Evolutionary conservation across 2,329 filamentous ascomycete species (phyloP).

Genomic region (Bipolaris cookei): DNA sequence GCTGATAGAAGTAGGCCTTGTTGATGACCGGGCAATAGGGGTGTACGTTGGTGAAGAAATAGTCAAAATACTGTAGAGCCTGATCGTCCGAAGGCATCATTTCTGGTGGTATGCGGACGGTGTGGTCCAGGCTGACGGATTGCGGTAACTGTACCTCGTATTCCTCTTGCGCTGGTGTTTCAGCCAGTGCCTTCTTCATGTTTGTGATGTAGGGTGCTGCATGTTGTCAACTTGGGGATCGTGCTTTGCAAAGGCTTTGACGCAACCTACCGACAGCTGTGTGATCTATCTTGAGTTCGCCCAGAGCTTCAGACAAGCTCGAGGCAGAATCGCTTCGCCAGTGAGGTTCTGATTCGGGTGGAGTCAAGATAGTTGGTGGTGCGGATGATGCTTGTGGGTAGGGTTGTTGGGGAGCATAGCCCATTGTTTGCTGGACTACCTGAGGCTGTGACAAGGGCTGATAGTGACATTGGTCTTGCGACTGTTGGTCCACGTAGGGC

Average conservation of each 20-base stretch:
- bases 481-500: conserved; percentile 42
- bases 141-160: conserved; percentile 73
- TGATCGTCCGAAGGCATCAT: conserved; percentile 90
- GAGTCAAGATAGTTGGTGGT: conserved; percentile 41
- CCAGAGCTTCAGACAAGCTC: conserved; percentile 79
- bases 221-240: conserved; percentile 20
- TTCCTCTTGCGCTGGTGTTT: conserved; percentile 72
- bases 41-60: conserved; percentile 89
- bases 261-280: conserved; percentile 75
- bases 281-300: conserved; percentile 85
- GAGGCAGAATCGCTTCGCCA: conserved; percentile 57
- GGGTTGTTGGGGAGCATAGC: conserved; percentile 42
- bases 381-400: conserved; percentile 41
- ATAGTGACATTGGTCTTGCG: conserved; percentile 47
- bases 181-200: conserved; percentile 62
- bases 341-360: conserved; percentile 58
- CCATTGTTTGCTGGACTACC: conserved; percentile 42
- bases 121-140: conserved; percentile 72
- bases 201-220: conserved; percentile 83
- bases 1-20: conserved; percentile 80
- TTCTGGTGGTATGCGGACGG: conserved; percentile 86
- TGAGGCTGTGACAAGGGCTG: conserved; percentile 45
- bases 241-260: background rate
- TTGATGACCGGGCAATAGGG: conserved; percentile 92
- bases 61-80: conserved; percentile 81